These are phyloP conservation scores for Oryza punctata DNA, from an alignment of 176 grass and related monocot species.

Conservation along the genomic window DNA sequence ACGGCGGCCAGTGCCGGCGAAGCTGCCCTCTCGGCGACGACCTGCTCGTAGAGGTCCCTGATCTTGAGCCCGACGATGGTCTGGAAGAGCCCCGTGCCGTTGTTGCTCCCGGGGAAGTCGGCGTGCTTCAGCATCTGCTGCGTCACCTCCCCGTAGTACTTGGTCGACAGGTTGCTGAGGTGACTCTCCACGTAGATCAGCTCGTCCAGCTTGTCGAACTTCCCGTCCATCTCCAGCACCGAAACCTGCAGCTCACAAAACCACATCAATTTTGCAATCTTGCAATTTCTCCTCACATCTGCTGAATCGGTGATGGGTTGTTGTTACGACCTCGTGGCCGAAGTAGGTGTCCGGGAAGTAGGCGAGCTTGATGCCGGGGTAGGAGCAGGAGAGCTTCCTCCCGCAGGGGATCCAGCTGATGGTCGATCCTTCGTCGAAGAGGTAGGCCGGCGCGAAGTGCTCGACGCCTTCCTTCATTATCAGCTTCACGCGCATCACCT, in stretches of 20 bases:
- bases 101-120: slow-evolving; percentile 61
- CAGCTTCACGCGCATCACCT: slow-evolving; percentile 46
- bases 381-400: slow-evolving; percentile 56
- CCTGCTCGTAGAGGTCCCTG: slow-evolving; percentile 57
- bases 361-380: slow-evolving; percentile 53
- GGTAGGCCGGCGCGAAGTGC: slow-evolving; percentile 44
- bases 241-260: slow-evolving; percentile 22
- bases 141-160: slow-evolving; percentile 60
- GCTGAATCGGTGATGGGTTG: not conserved
- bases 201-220: slow-evolving; percentile 52
- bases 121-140: slow-evolving; percentile 68
- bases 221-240: slow-evolving; percentile 58
- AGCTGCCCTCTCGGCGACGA: slow-evolving; percentile 26
- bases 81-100: slow-evolving; percentile 72
- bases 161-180: slow-evolving; percentile 54
- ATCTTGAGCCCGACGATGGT: slow-evolving; percentile 67
- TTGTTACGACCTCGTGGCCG: slow-evolving; percentile 42
- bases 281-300: not conserved
- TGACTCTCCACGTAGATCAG: slow-evolving; percentile 64
- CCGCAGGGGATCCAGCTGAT: slow-evolving; percentile 56
- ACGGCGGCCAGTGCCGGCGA: slow-evolving; percentile 32
- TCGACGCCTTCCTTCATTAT: slow-evolving; percentile 56
- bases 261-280: not conserved
- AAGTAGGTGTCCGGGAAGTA: slow-evolving; percentile 51
- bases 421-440: slow-evolving; percentile 55